Base-by-base conservation (phyloP, 768 basidiomycete species). In the Calocera cornea region DNA sequence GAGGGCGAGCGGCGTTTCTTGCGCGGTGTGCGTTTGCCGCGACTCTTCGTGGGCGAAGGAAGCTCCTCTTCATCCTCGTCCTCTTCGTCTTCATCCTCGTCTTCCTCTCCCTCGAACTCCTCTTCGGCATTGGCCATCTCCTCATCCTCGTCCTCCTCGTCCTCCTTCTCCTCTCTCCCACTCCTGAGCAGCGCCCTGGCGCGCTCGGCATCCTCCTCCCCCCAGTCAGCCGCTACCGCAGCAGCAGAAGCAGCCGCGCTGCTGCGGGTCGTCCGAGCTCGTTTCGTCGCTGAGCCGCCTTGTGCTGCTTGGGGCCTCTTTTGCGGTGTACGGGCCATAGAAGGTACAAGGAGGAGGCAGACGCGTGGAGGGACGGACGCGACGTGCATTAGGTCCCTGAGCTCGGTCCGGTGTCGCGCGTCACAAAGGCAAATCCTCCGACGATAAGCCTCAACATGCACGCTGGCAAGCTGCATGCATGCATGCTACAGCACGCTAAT, bases 111-210 rank as follows among this genome's bases (percentile, higher is more conserved):
- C 8, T 50, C 70, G 2, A 27, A 29, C 31, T 68, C 68, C 19
- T 60, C n/a, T n/a, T n/a, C 68, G 8, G 49, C 68, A 19, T 65
- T 68, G 8, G 41, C 60, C 22, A 50, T 64, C 38, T 66, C 63
- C 16, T 38, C 65, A 1, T 66, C 68, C 17, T 72, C 70, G 14
- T 68, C 63, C 22, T 69, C 71, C 38, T 67, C 71, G 2, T 65
- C 66, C 34, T 27, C 44, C 11, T 16, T 38, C 49, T 44, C 66
- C 22, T 68, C 69, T 16, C 64, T 36, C 17, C 64, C 65, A 2
- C 54, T 60, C 54, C 31, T 27, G 27, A 60, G 31, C 54, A 60
- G 31, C 54, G 54, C 54, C 10, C 54, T 12, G 7, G 54, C 54
- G 22, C 54, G 54, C 31, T 60, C 54, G 2, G 54, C 54, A 16